Percentiles rank a stretch among this genome's conserved stretches.
These are phyloP conservation scores for Oryza coarctata DNA, from an alignment of 176 grass and related monocot species.

Conservation along the genomic window DNA sequence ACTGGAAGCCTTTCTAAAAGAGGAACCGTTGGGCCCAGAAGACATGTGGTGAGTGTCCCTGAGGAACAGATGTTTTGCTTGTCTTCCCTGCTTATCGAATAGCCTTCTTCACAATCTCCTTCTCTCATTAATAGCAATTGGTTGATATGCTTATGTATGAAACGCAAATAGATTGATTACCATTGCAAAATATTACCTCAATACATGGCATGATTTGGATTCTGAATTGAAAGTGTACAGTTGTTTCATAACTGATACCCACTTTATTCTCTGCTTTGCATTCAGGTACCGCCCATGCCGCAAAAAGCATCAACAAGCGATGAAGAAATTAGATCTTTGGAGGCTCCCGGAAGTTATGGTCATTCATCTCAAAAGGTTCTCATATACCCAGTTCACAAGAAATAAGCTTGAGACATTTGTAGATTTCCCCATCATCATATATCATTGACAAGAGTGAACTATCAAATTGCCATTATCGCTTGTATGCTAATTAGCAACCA, in stretches of 20 bases:
- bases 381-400: conserved; percentile 76
- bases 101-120: not conserved
- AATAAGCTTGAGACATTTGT: conserved; percentile 91
- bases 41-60: conserved; percentile 85
- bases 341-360: conserved; percentile 86
- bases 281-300: conserved; percentile 88
- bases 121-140: conserved; percentile 10
- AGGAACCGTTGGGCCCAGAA: conserved; percentile 79
- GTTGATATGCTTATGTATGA: conserved; percentile 3
- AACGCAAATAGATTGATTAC: conserved; percentile 10
- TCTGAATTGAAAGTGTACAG: conserved; percentile 22
- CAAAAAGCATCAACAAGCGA: conserved; percentile 87
- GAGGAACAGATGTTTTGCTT: conserved; percentile 28
- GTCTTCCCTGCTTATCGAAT: conserved; percentile 37
- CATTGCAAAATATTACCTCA: not conserved
- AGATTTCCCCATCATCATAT: conserved; percentile 81
- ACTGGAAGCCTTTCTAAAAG: conserved; percentile 87
- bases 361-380: conserved; percentile 95
- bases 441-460: conserved; percentile 41
- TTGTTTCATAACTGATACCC: conserved; percentile 27
- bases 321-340: conserved; percentile 97
- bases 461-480: conserved; percentile 45
- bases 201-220: not conserved
- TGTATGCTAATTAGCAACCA: conserved; percentile 91
- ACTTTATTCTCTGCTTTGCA: conserved; percentile 25